These are phyloP conservation scores for Aquanectria penicillioides DNA, from an alignment of 2,329 filamentous ascomycete species.

Conservation along the genomic window DNA sequence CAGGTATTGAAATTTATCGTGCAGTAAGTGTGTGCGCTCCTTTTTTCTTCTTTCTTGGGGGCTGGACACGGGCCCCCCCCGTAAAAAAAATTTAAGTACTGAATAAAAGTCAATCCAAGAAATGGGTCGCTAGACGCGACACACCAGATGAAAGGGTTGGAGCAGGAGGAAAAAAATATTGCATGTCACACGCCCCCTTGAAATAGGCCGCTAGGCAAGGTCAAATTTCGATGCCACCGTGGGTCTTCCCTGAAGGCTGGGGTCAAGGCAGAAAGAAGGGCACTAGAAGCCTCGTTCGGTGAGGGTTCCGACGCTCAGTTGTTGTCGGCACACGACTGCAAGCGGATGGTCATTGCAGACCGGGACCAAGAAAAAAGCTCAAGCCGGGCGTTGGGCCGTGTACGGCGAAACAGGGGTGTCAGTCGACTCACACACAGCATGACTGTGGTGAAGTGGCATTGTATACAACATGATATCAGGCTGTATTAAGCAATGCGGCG, in stretches of 20 bases:
- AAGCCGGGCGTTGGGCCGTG: conserved; percentile 37
- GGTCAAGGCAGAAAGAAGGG: conserved; percentile 3
- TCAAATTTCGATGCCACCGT: not conserved
- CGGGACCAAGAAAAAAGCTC: conserved; percentile 26
- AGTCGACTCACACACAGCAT: conserved; percentile 37
- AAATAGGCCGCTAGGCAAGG: not conserved
- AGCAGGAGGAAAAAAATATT: conserved; percentile 18
- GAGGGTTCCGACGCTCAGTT: conserved; percentile 27
- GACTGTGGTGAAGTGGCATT: conserved; percentile 25
- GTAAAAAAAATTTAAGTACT: too few species aligned
- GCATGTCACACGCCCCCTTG: conserved; percentile 19
- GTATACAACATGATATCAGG: conserved; percentile 29
- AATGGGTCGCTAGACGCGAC: conserved; percentile 7
- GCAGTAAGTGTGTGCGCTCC: conserved; percentile 32
- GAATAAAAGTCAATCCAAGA: not conserved
- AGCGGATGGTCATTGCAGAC: conserved; percentile 26
- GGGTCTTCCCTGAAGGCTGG: conserved; percentile 8
- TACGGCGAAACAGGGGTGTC: conserved; percentile 19
- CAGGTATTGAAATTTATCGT: conserved; percentile 21
- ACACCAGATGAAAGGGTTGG: conserved; percentile 13
- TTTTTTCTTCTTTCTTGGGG: conserved; percentile 6
- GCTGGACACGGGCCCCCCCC: conserved; percentile 7
- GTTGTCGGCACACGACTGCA: conserved; percentile 28
- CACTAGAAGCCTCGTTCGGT: conserved; percentile 1
- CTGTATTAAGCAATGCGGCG: conserved; percentile 12